These are phyloP conservation scores for Candida coleopterorum DNA, from an alignment of 805 yeast species.

Conservation along the genomic window DNA sequence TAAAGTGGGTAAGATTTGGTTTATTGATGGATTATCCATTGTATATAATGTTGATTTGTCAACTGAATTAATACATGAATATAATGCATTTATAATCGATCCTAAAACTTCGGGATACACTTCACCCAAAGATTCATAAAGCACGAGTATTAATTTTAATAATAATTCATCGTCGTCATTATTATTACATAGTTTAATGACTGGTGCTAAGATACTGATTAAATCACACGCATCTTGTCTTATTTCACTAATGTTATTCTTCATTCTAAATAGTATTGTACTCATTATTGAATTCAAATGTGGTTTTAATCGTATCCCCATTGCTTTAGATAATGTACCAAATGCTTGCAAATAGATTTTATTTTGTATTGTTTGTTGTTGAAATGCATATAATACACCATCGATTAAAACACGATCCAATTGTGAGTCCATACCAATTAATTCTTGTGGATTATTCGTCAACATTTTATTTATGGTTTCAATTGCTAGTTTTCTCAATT, in stretches of 20 bases:
- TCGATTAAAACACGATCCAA: slow-evolving; percentile 69
- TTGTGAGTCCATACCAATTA: slow-evolving; percentile 54
- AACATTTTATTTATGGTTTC: slow-evolving; percentile 62
- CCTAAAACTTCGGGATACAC: slow-evolving; percentile 92
- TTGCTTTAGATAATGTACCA: slow-evolving; percentile 55
- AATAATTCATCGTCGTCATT: slow-evolving; percentile 54
- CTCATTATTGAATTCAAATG: slow-evolving; percentile 70
- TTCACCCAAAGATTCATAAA: slow-evolving; percentile 91
- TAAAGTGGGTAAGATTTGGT: slow-evolving; percentile 78
- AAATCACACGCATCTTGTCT: slow-evolving; percentile 85
- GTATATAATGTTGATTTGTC: slow-evolving; percentile 54
- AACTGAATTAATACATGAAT: slow-evolving; percentile 54
- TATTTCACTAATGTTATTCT: slow-evolving; percentile 63
- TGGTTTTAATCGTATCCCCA: slow-evolving; percentile 63
- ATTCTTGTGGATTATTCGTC: slow-evolving; percentile 25
- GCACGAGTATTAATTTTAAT: slow-evolving; percentile 63
- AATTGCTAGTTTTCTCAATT: slow-evolving; percentile 72
- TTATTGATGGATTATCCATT: slow-evolving; percentile 61
- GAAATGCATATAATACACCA: slow-evolving; percentile 75
- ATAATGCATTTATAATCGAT: slow-evolving; percentile 69
- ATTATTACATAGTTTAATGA: slow-evolving; percentile 53
- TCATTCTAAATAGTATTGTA: slow-evolving; percentile 65
- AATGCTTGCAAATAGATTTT: slow-evolving; percentile 55
- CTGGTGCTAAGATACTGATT: slow-evolving; percentile 60
- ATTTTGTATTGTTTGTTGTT: slow-evolving; percentile 65